These are phyloP conservation scores for Henckelia pumila DNA, from an alignment of 257 asterid genomes.

Conservation along the genomic window DNA sequence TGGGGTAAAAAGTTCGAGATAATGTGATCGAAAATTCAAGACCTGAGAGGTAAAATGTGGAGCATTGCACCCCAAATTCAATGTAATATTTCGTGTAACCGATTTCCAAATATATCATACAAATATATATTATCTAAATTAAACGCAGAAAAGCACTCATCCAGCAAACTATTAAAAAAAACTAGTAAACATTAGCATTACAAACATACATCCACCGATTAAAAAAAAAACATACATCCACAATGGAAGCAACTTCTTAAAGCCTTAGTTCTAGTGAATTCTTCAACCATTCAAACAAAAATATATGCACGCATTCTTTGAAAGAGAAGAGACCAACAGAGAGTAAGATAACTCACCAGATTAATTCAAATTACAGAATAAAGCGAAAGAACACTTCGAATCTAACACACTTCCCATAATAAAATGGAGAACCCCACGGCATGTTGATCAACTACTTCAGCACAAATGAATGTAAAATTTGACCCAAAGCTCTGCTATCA, in stretches of 20 bases:
- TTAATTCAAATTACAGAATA: constrained; percentile 50
- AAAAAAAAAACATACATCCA: too few species aligned
- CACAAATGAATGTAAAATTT: constrained; percentile 22
- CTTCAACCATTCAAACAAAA: not conserved
- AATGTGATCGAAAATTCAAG: not conserved
- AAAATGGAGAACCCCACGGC: constrained; percentile 72
- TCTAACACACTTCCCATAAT: constrained; percentile 56
- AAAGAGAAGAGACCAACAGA: not conserved
- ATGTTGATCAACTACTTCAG: constrained; percentile 50
- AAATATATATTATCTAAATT: not conserved
- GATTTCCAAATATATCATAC: not conserved
- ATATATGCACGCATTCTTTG: too few species aligned
- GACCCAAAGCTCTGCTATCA: too few species aligned
- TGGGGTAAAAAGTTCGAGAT: too few species aligned
- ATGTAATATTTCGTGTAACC: not conserved
- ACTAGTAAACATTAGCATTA: not conserved
- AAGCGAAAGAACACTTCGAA: constrained; percentile 65
- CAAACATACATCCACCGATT: too few species aligned
- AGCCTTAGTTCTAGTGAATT: not conserved
- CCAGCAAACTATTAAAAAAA: not conserved
- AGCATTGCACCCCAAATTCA: not conserved
- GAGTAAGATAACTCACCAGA: constrained; percentile 43
- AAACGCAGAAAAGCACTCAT: not conserved
- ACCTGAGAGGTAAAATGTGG: not conserved
- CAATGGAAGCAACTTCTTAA: not conserved